Base-by-base conservation (phyloP, 2,329 filamentous ascomycete species). In the Aspergillus transmontanensis region DNA sequence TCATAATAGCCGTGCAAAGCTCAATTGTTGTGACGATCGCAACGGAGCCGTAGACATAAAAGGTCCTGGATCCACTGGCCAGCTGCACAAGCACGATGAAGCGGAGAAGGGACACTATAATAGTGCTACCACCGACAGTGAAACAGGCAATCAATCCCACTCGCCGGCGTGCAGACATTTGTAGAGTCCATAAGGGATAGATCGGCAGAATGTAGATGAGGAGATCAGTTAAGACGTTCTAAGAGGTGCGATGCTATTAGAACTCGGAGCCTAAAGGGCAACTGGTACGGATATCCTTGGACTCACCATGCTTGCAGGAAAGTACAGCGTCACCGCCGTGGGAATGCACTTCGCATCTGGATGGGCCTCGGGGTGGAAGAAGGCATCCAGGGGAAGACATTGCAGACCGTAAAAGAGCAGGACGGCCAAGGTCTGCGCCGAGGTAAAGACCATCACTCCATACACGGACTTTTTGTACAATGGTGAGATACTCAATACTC, bases 191-290 rank as follows among this genome's bases (percentile, higher is more conserved):
- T 2, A 63, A 30, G 5, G 61, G 61, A 2, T 23, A 56, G 9
- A 60, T 58, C 6, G 60, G 60, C 21, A 62, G 55, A 30, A 23
- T 23, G 14, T 58, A 41, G 14, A 62, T 62, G 6, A 58, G 23
- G 14, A 58, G 32, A 21, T 62, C 55, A n/a, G 60, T 62, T 7
- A 62, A 41, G 26, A 62, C 57, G 36, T 62, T 58, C 60, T 62
- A 46, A 16, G 26, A 11, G 7, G 14, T 32, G 45, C 1, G 21
- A 26, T 16, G 21, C 6, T 12, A 48, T 48, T 3, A 48, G 45
- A 16, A 14, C 21, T 16, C 6, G 11, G 23, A 7, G 14, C 23
- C 45, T 16, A 3, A 23, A 12, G 10, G 39, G 39, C 21, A 23
- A 14, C 43, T 23, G 6, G 6, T 23, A 23, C 21, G n/a, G 26